Percentiles rank a stretch among this genome's conserved stretches.
Conservation (phyloP, 2,329 filamentous ascomycete genomes). For the Ophiostoma fasciatum region DNA sequence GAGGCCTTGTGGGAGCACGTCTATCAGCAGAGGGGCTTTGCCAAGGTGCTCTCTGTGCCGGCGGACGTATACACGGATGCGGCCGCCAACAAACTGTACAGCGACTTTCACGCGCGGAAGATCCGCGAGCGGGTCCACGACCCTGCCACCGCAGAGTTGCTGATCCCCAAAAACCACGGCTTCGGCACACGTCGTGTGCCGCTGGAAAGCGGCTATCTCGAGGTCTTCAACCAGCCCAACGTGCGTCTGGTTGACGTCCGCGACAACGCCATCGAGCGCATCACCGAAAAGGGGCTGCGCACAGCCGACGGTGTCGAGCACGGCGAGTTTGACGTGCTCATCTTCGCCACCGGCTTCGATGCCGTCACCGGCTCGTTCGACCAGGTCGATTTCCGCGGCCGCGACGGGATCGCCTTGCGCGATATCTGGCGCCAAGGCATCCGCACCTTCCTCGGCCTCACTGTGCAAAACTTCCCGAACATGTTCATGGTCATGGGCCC, state of each 20-base stretch:
- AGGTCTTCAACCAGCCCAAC: constrained; percentile 29
- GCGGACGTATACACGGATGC: constrained; percentile 16
- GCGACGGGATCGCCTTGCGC: constrained; percentile 22
- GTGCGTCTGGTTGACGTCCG: constrained; percentile 30
- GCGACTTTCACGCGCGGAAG: constrained; percentile 19
- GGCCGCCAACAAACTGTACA: constrained; percentile 18
- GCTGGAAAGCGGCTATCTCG: constrained; percentile 34
- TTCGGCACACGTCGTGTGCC: constrained; percentile 31
- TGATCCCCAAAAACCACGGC: constrained; percentile 31
- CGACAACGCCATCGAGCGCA: constrained; percentile 24
- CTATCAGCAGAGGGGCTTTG: constrained; percentile 17
- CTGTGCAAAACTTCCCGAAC: constrained; percentile 9
- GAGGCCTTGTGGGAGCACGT: constrained; percentile 26
- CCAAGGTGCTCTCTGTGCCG: constrained; percentile 1
- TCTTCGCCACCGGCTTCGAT: constrained; percentile 21
- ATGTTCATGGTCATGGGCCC: constrained; percentile 11
- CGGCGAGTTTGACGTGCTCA: constrained; percentile 19
- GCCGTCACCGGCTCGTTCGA: constrained; percentile 18
- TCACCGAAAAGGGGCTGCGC: constrained; percentile 24
- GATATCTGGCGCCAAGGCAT: constrained; percentile 24
- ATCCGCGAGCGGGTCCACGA: constrained; percentile 21
- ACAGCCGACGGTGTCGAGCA: constrained; percentile 21
- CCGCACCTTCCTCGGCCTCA: constrained; percentile 15
- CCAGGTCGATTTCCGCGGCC: constrained; percentile 14
- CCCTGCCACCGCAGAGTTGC: constrained; percentile 13